These are phyloP conservation scores for Setaria italica DNA, from an alignment of 202 grass and related monocot genomes.

Conservation along the genomic window DNA sequence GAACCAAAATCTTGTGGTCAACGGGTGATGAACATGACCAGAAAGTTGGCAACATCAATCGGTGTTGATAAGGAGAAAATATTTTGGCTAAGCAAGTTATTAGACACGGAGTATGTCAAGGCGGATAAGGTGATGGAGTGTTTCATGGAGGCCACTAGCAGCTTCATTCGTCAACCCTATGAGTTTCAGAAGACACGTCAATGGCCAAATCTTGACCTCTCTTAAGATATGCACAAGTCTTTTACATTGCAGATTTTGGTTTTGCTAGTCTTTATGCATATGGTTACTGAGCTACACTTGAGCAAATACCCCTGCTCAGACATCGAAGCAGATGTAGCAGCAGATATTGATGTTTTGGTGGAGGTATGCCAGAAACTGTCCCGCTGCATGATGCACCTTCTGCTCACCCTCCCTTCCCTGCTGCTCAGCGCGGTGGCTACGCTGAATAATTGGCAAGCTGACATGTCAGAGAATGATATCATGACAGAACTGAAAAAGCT, in stretches of 20 bases:
- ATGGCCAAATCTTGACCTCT: neutral
- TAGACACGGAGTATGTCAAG: neutral
- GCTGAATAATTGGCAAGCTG: neutral
- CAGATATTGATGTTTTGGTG: neutral
- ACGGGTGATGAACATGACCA: neutral
- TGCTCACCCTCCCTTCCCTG: neutral
- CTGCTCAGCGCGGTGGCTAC: slow-evolving; percentile 20
- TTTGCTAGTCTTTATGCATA: slow-evolving; percentile 17
- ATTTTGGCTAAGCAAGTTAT: slow-evolving; percentile 23
- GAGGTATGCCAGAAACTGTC: neutral
- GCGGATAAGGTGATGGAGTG: neutral
- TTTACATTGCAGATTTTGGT: neutral
- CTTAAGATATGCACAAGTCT: neutral
- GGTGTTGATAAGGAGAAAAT: neutral
- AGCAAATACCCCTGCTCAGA: neutral
- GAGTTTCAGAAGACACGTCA: neutral
- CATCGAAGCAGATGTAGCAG: neutral
- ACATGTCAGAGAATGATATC: neutral
- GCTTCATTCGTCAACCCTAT: neutral
- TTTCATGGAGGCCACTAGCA: neutral
- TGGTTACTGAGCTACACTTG: neutral
- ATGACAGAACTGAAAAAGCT: neutral
- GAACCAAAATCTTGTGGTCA: neutral
- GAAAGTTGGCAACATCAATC: neutral
- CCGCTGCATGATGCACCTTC: neutral